Conservation (phyloP, 345 rosid species). For the Pistacia integerrima region DNA sequence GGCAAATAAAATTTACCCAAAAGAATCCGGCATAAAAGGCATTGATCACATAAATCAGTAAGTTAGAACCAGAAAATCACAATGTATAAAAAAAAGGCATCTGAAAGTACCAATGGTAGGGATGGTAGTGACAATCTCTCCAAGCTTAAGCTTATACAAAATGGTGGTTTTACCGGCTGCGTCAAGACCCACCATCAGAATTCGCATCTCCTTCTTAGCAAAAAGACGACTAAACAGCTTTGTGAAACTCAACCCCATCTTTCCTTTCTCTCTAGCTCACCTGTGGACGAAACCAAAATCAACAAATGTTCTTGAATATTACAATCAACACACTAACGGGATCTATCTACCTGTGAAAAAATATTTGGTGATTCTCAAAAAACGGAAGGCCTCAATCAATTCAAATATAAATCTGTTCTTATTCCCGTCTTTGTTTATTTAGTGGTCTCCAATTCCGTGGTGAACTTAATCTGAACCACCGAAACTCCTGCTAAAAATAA, state of each 20-base stretch:
- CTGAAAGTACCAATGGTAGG: slow-evolving; percentile 62
- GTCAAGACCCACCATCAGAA: slow-evolving; percentile 89
- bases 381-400: too few relatives aligned
- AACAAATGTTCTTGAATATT: neutral
- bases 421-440: too few relatives aligned
- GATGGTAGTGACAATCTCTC: slow-evolving; percentile 82
- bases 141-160: slow-evolving; percentile 84
- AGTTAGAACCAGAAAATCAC: neutral
- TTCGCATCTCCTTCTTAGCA: slow-evolving; percentile 81
- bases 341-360: neutral
- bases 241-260: slow-evolving; percentile 62
- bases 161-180: slow-evolving; percentile 90
- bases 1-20: too few relatives aligned
- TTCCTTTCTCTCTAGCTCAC: slow-evolving; percentile 16
- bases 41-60: too few relatives aligned
- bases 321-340: neutral
- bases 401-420: too few relatives aligned
- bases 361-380: too few relatives aligned
- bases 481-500: too few relatives aligned
- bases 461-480: too few relatives aligned
- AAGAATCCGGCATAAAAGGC: too few relatives aligned
- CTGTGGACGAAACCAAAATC: slow-evolving; percentile 5
- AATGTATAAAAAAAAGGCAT: neutral
- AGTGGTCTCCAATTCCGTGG: too few relatives aligned
- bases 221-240: slow-evolving; percentile 76